These are phyloP conservation scores for Saccharomycopsis babjevae DNA, from an alignment of 805 yeast species.

Conservation along the genomic window DNA sequence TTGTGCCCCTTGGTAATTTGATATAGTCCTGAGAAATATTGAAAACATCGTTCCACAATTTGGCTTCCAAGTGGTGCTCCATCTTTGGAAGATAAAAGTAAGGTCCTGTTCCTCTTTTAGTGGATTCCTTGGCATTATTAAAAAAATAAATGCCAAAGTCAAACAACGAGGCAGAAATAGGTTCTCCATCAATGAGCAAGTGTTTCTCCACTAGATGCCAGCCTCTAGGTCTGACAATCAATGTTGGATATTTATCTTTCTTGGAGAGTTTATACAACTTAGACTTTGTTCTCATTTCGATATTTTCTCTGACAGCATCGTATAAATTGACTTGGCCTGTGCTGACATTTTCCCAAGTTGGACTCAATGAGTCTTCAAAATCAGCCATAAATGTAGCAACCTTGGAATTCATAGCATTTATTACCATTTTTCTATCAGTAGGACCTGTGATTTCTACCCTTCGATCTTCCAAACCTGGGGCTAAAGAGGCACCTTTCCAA, in stretches of 20 bases:
- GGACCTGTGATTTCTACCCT: conserved; percentile 73
- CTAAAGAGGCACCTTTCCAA: conserved; percentile 65
- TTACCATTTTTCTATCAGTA: conserved; percentile 66
- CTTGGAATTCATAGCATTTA: conserved; percentile 57
- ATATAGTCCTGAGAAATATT: conserved; percentile 54
- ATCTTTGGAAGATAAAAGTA: conserved; percentile 67
- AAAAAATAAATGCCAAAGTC: conserved; percentile 63
- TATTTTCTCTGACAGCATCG: conserved; percentile 54
- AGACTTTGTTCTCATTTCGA: conserved; percentile 28
- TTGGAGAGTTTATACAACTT: conserved; percentile 39
- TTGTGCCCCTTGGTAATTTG: conserved; percentile 55
- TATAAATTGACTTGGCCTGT: conserved; percentile 63
- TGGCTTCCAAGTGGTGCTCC: conserved; percentile 70
- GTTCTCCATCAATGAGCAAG: conserved; percentile 55
- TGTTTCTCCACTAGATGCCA: conserved; percentile 68
- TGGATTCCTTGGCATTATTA: conserved; percentile 54
- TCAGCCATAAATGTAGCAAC: conserved; percentile 73
- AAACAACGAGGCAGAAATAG: conserved; percentile 54
- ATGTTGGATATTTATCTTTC: conserved; percentile 38
- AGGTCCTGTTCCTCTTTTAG: conserved; percentile 54
- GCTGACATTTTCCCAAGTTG: conserved; percentile 57
- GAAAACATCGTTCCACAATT: conserved; percentile 67
- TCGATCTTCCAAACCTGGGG: conserved; percentile 59
- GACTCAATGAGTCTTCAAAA: conserved; percentile 64
- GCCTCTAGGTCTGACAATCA: conserved; percentile 51